phyloP scores from a whole-genome alignment of 2,329 filamentous ascomycete genomes.

The Teratosphaeria pseudoeucalypti region DNA sequence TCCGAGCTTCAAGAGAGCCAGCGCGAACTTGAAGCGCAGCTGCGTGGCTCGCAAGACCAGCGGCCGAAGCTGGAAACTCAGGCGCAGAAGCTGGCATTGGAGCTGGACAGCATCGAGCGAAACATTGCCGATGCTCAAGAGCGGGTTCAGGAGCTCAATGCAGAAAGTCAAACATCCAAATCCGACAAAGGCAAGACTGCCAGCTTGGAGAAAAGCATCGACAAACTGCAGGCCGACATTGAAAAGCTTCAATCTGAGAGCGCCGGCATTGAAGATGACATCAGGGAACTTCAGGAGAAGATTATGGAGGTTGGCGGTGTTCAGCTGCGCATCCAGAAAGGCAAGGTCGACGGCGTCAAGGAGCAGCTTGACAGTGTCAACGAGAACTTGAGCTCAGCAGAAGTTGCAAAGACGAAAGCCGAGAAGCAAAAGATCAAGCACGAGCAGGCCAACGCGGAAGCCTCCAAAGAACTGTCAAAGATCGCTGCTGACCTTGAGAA shows the following conservation, averaged over 20 bases:
- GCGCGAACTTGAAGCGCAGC: conserved; percentile 61
- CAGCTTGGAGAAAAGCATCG: conserved; percentile 66
- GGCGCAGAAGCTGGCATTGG: conserved; percentile 81
- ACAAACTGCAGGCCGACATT: conserved; percentile 64
- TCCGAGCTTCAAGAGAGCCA: conserved; percentile 77
- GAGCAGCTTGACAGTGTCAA: conserved; percentile 71
- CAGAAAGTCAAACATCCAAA: conserved; percentile 65
- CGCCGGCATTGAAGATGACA: conserved; percentile 83
- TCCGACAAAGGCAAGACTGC: conserved; percentile 65
- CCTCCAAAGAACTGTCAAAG: conserved; percentile 65
- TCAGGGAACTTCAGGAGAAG: conserved; percentile 84
- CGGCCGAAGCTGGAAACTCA: conserved; percentile 79
- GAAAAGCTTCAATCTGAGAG: conserved; percentile 73
- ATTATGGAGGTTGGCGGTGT: conserved; percentile 98
- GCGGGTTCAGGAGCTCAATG: conserved; percentile 72
- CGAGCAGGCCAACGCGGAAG: conserved; percentile 69
- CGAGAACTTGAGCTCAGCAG: conserved; percentile 74
- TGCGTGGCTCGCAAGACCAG: conserved; percentile 63
- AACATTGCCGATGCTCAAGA: conserved; percentile 78
- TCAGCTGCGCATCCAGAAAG: conserved; percentile 77
- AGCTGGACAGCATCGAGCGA: conserved; percentile 74
- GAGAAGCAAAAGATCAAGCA: conserved; percentile 87
- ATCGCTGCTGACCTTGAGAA: conserved; percentile 64
- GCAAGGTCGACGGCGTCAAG: conserved; percentile 81
- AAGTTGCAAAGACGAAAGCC: conserved; percentile 82